Percentiles rank a stretch among this genome's conserved stretches.
These are phyloP conservation scores for Yamadazyma sp. DNA, from an alignment of 805 yeast species.

Conservation along the genomic window DNA sequence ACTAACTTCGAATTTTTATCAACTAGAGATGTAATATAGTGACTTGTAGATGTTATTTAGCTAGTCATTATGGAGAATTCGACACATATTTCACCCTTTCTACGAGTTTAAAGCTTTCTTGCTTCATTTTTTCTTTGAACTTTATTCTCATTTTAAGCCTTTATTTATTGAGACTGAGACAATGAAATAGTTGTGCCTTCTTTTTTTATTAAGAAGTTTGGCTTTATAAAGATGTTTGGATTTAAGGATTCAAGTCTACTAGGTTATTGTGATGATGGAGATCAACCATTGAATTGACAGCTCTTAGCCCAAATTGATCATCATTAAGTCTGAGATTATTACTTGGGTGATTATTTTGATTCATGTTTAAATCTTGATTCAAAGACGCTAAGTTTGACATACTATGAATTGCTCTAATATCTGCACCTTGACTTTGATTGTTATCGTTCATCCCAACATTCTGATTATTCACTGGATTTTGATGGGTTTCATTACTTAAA, in stretches of 20 bases:
- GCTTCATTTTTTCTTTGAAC: no score
- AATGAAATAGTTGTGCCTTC: no score
- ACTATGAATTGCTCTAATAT: constrained; percentile 24
- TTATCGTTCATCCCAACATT: background rate
- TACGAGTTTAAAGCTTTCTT: no score
- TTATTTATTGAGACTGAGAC: no score
- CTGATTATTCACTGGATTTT: background rate
- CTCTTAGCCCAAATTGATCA: constrained; percentile 17
- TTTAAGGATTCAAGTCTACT: constrained; percentile 7
- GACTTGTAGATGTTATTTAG: no score
- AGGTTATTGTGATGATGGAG: constrained; percentile 15
- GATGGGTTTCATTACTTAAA: background rate
- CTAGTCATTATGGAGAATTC: no score
- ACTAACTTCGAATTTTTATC: no score
- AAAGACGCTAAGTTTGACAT: constrained; percentile 24
- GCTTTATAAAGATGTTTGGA: no score
- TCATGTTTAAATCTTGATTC: constrained; percentile 10
- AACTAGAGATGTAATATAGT: no score
- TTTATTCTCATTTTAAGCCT: no score
- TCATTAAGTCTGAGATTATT: constrained; percentile 2
- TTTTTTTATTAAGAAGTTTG: no score
- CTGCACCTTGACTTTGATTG: constrained; percentile 10
- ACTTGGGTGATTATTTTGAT: constrained; percentile 3
- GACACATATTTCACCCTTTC: no score
- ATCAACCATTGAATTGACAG: constrained; percentile 33